These are phyloP conservation scores for Cordyceps fumosorosea DNA, from an alignment of 2,329 filamentous ascomycete genomes.

Conservation along the genomic window DNA sequence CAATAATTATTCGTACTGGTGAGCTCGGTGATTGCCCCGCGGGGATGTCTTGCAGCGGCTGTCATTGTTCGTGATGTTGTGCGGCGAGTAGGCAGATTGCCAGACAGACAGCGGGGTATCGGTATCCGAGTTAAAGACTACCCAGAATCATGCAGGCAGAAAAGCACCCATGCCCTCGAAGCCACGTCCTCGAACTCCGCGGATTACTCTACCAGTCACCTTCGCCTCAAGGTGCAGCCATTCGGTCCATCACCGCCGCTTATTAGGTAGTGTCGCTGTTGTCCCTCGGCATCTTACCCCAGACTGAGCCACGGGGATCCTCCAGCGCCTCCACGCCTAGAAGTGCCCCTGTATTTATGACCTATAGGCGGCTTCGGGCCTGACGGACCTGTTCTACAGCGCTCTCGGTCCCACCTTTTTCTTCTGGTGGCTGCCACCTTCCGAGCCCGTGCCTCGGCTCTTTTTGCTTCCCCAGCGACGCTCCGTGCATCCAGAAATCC, in stretches of 20 bases:
- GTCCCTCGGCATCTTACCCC: conserved; percentile 12
- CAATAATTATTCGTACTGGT: background rate
- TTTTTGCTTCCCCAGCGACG: background rate
- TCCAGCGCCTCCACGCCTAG: background rate
- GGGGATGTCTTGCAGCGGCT: background rate
- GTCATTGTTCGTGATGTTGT: background rate
- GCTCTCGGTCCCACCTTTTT: background rate
- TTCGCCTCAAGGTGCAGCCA: background rate
- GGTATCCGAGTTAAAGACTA: background rate
- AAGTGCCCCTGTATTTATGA: background rate
- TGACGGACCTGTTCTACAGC: background rate
- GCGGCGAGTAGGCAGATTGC: background rate
- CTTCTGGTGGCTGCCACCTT: background rate
- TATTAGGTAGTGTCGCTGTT: no score
- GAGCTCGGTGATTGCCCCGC: background rate
- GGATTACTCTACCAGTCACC: conserved; percentile 1
- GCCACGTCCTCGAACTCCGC: background rate
- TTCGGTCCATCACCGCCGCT: background rate
- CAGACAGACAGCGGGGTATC: background rate
- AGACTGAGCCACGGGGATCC: background rate
- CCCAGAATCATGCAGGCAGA: background rate
- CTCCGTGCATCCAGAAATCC: conserved; percentile 5
- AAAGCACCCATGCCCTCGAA: no score
- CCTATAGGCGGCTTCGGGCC: background rate
- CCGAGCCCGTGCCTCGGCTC: conserved; percentile 14